Percentiles rank a stretch among this genome's conserved stretches.
These are phyloP conservation scores for Kazachstania sp. DNA, from an alignment of 1,139 yeast genomes.

Conservation along the genomic window DNA sequence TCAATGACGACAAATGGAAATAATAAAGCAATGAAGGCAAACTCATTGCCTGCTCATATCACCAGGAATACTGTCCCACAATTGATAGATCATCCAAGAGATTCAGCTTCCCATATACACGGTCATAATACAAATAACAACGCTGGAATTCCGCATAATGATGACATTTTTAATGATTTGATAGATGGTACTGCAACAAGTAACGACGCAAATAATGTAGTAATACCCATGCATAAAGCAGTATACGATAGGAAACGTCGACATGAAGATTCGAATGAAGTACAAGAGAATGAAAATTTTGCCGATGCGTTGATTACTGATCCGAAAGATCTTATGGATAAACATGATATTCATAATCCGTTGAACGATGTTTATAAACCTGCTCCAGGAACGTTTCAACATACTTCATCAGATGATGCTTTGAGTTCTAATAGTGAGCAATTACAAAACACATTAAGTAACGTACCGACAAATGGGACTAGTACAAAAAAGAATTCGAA, in stretches of 20 bases:
- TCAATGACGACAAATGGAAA: no score
- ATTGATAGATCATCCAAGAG: not conserved
- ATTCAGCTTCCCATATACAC: no score
- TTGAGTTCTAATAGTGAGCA: not conserved
- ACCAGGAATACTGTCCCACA: not conserved
- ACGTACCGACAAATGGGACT: not conserved
- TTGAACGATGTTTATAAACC: slow-evolving; percentile 1
- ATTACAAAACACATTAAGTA: not conserved
- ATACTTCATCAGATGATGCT: not conserved
- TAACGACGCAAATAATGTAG: not conserved
- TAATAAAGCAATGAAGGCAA: not conserved
- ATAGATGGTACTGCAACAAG: slow-evolving; percentile 1
- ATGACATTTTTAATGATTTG: slow-evolving; percentile 4
- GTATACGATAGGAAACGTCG: not conserved
- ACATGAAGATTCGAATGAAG: not conserved
- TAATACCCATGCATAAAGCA: not conserved
- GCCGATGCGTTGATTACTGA: not conserved
- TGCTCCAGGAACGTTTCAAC: slow-evolving; percentile 2
- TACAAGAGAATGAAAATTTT: not conserved
- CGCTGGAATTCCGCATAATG: not conserved
- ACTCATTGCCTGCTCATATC: not conserved
- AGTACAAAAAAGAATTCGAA: not conserved
- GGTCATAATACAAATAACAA: no score
- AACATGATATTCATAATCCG: not conserved
- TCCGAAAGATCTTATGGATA: not conserved